Evolutionary conservation across 495 filamentous ascomycete genomes (phyloP), one percentile per base, ranked within the genome.

Genomic region (Chaetomium fimeti): DNA sequence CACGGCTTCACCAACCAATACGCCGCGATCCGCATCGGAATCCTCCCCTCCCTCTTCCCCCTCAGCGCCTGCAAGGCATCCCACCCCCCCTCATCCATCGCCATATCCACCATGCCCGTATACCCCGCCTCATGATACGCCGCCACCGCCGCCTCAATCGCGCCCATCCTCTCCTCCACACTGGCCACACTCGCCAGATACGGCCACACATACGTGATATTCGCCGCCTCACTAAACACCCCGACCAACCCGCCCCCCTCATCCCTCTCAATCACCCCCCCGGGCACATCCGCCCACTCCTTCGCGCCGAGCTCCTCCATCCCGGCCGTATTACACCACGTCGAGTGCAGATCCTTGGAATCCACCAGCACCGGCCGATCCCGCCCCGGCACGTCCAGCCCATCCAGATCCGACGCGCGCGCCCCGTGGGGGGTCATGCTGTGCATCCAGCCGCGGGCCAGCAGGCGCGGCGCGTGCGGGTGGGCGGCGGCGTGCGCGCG

Each of bases 341-440:
- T 81, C 0, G 83, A 86, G 62, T 89, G 86, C 47, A 89, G 68
- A 53, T 88, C 86, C 65, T 86, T 86, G 5, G 84, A 76, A 48
- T 89, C 83, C 56, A 89, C 80, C 60, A 81, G 82, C 25, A 89
- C 84, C 0, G 86, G 84, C 12, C 86, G 71, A 20, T 83, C 71
- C 22, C 12, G 22, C 11, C 29, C 54, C 29, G 32, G 9, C 3
- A 36, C 24, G 45, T 68, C 66, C 32, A 96, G 74, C 67, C 92
- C 91, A 71, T 94, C 92, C 25, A 97, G 76, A 78, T 97, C 92
- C n/a, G 52, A 0, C 15, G 84, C 83, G 12, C 81, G 69, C 3
- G 85, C 83, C 8, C 80, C 68, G 18, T 76, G 79, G 25, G 80
- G 71, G 0, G 83, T 85, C 72, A 85, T 83, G 25, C 68, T 77